Percentiles rank a stretch among this genome's conserved stretches.
Conservation (phyloP, 768 basidiomycete species). For the Macrocybe gigantea region DNA sequence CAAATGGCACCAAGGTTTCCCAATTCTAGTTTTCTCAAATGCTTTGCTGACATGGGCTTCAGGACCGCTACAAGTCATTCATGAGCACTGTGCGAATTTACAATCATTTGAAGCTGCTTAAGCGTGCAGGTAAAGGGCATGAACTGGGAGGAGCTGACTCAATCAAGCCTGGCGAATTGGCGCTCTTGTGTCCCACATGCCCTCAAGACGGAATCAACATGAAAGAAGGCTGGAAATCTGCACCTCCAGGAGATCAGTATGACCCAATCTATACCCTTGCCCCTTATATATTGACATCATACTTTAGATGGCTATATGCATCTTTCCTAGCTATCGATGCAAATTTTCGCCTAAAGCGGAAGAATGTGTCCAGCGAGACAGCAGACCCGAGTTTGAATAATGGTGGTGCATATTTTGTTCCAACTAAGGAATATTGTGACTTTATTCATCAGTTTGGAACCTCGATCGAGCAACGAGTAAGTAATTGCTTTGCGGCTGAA, state of each 20-base stretch:
- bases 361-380: constrained; percentile 1
- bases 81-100: constrained; percentile 11
- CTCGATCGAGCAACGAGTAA: too few species aligned
- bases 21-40: background rate
- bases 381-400: constrained; percentile 1
- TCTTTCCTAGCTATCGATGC: constrained; percentile 7
- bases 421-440: background rate
- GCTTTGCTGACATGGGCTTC: background rate
- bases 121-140: constrained; percentile 15
- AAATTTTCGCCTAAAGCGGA: constrained; percentile 7
- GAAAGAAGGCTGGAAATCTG: constrained; percentile 15
- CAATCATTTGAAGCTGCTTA: constrained; percentile 17
- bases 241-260: constrained; percentile 5
- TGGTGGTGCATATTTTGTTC: constrained; percentile 9
- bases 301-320: constrained; percentile 3
- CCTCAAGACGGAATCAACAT: constrained; percentile 18
- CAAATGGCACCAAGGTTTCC: background rate
- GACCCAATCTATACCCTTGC: background rate
- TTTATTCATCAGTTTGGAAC: too few species aligned
- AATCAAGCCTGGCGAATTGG: constrained; percentile 13
- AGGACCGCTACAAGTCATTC: constrained; percentile 13
- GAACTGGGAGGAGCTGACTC: constrained; percentile 8
- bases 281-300: background rate
- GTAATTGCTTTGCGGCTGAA: too few species aligned
- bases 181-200: constrained; percentile 19